Evolutionary conservation across 331 rosid species (phyloP).

Genomic region (Stylosanthes scabra): DNA sequence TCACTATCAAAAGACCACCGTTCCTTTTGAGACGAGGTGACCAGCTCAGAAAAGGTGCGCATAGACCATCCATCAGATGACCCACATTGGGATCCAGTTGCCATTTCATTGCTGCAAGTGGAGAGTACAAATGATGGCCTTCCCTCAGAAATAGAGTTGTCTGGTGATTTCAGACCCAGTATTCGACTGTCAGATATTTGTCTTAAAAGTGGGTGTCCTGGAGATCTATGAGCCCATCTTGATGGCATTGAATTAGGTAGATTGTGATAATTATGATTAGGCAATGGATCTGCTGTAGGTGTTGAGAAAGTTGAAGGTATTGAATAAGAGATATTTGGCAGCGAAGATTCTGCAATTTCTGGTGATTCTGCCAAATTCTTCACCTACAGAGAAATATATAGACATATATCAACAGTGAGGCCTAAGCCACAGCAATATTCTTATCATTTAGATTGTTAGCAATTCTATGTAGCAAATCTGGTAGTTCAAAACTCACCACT

Average conservation of each 20-base stretch:
- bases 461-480: conserved; percentile 23
- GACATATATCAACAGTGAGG: conserved; percentile 30
- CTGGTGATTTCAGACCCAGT: conserved; percentile 74
- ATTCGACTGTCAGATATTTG: conserved; percentile 82
- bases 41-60: conserved; percentile 87
- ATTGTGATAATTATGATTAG: conserved; percentile 45
- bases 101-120: conserved; percentile 74
- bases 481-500: conserved; percentile 56
- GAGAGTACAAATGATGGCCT: conserved; percentile 75
- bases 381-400: conserved; percentile 52
- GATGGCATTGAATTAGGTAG: conserved; percentile 68
- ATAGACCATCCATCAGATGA: conserved; percentile 93
- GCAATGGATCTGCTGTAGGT: conserved; percentile 45
- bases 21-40: conserved; percentile 74
- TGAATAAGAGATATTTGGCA: conserved; percentile 48
- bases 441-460: conserved; percentile 28
- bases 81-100: conserved; percentile 68
- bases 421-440: background rate
- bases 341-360: conserved; percentile 52
- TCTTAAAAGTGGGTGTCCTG: conserved; percentile 70
- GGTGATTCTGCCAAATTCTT: conserved; percentile 58
- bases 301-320: conserved; percentile 54
- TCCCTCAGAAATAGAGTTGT: conserved; percentile 78
- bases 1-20: conserved; percentile 90
- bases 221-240: conserved; percentile 75